Evolutionary conservation across 2,329 filamentous ascomycete species (phyloP).

Genomic region (Hypoxylon sp.): DNA sequence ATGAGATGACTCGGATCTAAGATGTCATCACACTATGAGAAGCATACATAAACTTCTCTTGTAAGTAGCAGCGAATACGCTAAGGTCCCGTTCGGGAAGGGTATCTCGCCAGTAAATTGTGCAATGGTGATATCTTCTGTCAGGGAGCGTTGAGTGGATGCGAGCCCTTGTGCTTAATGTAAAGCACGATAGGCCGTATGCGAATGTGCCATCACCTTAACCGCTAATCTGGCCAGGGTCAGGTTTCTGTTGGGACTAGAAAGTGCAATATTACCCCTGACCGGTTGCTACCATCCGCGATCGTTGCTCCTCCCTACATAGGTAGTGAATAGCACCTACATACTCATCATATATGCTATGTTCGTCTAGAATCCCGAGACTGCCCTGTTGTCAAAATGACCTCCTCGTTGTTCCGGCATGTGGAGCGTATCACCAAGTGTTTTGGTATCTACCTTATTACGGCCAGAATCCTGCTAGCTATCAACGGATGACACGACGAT

Average conservation of each 20-base stretch:
- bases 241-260: conserved; percentile 29
- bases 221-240: conserved; percentile 5
- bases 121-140: neutral
- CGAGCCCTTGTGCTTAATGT: neutral
- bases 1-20: neutral
- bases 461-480: neutral
- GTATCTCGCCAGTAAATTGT: neutral
- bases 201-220: conserved; percentile 9
- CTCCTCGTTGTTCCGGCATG: neutral
- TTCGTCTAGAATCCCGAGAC: neutral
- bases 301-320: conserved; percentile 4
- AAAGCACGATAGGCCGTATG: conserved; percentile 15
- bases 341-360: neutral
- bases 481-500: neutral
- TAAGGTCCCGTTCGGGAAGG: neutral
- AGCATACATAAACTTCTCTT: neutral
- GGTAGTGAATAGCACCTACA: neutral
- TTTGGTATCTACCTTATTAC: neutral
- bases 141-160: neutral
- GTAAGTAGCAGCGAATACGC: too few relatives aligned
- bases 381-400: neutral
- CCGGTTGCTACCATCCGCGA: conserved; percentile 13
- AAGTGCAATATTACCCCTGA: conserved; percentile 38
- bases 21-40: neutral
- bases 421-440: neutral